Conservation (phyloP, 2,329 filamentous ascomycete genomes). For the Talaromyces sp. region DNA sequence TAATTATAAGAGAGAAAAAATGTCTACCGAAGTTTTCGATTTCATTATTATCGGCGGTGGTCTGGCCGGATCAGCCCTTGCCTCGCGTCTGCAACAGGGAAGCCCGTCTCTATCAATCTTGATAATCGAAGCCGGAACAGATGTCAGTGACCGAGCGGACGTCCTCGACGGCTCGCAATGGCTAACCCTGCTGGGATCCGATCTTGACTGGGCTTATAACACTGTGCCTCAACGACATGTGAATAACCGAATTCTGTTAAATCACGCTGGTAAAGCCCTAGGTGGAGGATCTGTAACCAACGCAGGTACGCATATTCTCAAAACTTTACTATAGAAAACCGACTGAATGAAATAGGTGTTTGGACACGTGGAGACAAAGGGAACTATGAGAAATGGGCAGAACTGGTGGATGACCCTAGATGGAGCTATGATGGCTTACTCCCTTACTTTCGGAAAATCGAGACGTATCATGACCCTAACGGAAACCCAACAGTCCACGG, state of each 20-base stretch:
- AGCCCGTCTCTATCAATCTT: background rate
- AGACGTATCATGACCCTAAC: slow-evolving; percentile 22
- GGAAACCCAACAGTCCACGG: slow-evolving; percentile 21
- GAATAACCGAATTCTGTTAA: slow-evolving; percentile 11
- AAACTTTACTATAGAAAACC: too few relatives aligned
- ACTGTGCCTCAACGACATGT: slow-evolving; percentile 4
- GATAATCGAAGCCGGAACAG: slow-evolving; percentile 5
- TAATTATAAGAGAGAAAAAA: background rate
- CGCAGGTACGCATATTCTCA: slow-evolving; percentile 20
- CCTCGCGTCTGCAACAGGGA: background rate
- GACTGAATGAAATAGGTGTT: background rate
- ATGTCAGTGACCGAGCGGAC: background rate
- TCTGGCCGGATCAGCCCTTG: background rate
- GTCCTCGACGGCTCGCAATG: background rate
- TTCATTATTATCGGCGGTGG: slow-evolving; percentile 5
- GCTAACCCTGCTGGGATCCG: background rate
- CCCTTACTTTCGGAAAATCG: slow-evolving; percentile 42
- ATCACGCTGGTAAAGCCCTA: slow-evolving; percentile 29
- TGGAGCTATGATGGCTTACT: slow-evolving; percentile 46
- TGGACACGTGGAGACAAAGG: slow-evolving; percentile 40
- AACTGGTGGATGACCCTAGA: slow-evolving; percentile 33
- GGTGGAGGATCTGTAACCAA: slow-evolving; percentile 41
- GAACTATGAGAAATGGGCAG: slow-evolving; percentile 38
- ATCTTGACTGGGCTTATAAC: background rate
- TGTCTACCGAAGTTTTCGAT: background rate